Evolutionary conservation across 176 grass and related monocot species (phyloP), one percentile per base, ranked within the genome.

Genomic region (Luzula sylvatica): DNA sequence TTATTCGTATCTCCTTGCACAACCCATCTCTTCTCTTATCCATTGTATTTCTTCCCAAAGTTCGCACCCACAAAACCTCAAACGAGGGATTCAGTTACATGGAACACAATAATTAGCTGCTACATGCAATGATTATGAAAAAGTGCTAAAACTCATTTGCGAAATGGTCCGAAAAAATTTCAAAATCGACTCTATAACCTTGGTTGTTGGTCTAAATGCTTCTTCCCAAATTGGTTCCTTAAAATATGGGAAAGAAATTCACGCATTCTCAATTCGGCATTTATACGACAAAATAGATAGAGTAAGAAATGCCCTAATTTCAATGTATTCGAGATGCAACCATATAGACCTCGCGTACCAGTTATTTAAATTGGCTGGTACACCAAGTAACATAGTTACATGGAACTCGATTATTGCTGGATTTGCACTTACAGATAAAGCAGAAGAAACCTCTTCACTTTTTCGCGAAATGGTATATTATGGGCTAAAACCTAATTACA

Each of bases 261-360:
- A 81, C n/a, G 71, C 35, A 20, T 65, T 50, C 14, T 58, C 76
- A 30, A 19, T 85, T 39, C 58, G 76, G 65, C 30, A 9, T 7
- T 35, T 35, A 35, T 2, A 35, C 9, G 30, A 35, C 30, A 35
- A 35, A 35, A 35, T 2, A 35, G 65, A 87, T n/a, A 75, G 18
- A 1, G 69, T 82, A 23, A 39, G 24, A 24, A 87, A 87, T 28
- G 78, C 74, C 0, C 28, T 87, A 56, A 78, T 87, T 35, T 53
- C 83, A 0, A 78, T 87, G 83, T 87, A 87, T 59, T 75, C 65
- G 2, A 74, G 78, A 56, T 83, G 83, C 58, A 74, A 72, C 4
- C 26, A 72, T 29, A 58, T 72, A 62, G 65, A 61, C 4, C 55
- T 26, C 46, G 74, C 78, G 52, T 49, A 26, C 44, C 38, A 43